Conservation (phyloP, 768 basidiomycete genomes). For the Suillus luteus region DNA sequence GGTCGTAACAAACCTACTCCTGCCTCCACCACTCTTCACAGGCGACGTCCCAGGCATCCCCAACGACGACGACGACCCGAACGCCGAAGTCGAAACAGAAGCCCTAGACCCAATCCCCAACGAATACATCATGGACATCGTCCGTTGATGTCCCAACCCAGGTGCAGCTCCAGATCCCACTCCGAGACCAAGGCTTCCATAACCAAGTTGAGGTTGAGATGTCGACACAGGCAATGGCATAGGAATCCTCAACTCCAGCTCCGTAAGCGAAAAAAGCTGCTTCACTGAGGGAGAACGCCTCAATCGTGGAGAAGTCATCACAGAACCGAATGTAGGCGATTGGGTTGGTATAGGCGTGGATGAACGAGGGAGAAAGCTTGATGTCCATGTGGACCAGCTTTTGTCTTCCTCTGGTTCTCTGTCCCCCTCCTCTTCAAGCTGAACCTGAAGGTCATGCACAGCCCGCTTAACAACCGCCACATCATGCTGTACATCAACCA, state of each 20-base stretch:
- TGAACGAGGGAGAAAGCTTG: constrained; percentile 52
- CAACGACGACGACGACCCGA: neutral
- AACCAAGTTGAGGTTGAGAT: constrained; percentile 9
- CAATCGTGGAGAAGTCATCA: constrained; percentile 66
- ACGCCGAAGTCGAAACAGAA: neutral
- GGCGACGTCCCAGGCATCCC: constrained; percentile 14
- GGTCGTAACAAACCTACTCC: neutral
- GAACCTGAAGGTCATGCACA: constrained; percentile 44
- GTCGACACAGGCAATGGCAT: constrained; percentile 44
- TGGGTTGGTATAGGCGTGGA: constrained; percentile 31
- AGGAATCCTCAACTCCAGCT: constrained; percentile 54
- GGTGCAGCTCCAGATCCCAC: constrained; percentile 21
- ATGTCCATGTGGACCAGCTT: constrained; percentile 54
- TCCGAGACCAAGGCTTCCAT: constrained; percentile 22
- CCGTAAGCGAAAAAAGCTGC: constrained; percentile 36
- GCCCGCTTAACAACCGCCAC: constrained; percentile 67
- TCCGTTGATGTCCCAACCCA: constrained; percentile 39
- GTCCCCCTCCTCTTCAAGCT: neutral
- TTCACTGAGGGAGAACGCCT: constrained; percentile 49
- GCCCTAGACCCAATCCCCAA: constrained; percentile 56
- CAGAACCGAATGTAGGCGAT: constrained; percentile 66
- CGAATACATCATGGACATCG: constrained; percentile 64
- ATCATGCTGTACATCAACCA: constrained; percentile 77
- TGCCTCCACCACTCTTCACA: neutral
- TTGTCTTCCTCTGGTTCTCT: constrained; percentile 17